Base-by-base conservation (phyloP, 2,329 filamentous ascomycete species). In the Cercospora canescens region DNA sequence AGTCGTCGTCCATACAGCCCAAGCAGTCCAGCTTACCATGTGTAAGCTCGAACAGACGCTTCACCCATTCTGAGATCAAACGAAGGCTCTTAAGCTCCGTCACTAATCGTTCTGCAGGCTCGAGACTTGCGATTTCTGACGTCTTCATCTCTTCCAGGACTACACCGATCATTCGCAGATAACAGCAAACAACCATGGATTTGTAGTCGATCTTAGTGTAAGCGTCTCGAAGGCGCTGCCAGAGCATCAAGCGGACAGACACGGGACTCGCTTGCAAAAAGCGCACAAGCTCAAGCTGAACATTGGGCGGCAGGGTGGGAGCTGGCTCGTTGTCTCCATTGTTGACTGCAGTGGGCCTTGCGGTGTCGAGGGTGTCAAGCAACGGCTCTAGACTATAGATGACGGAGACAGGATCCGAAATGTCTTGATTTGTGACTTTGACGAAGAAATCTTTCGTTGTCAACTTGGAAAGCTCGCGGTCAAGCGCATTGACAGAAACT, bases 381-480 rank as follows among this genome's bases (percentile, higher is more conserved):
- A 99, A 91, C 4, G 95, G 95, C 74, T 99, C 95, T 37, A 99
- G 82, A 30, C 89, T 95, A 74, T 97, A 93, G 65, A 99, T 97
- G 21, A 97, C 88, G 5, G 89, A 86, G 12, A 94, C 86, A 0
- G 94, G 92, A 71, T 97, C 90, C 55, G 90, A 88, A 65, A 89
- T 87, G 64, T 95, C 91, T 39, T 93, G 89, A 66, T 92, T 91
- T 76, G 98, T 98, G 0, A 99, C 87, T 39, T 89, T 92, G 59
- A 93, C 85, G 78, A 99, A 98, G 77, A 98, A 98, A 75, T 97
- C 94, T 87, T 96, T 95, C 0, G 94, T 98, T 14, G 92, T 97
- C 35, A 98, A 85, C 73, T 94, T 93, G 12, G 92, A 94, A 28
- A 97, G 90, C 76, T 99, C 94, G 62, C 93, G 89, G 69, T 98